phyloP scores from a whole-genome alignment of 306 rosid genomes.

The Fragaria iinumae region DNA sequence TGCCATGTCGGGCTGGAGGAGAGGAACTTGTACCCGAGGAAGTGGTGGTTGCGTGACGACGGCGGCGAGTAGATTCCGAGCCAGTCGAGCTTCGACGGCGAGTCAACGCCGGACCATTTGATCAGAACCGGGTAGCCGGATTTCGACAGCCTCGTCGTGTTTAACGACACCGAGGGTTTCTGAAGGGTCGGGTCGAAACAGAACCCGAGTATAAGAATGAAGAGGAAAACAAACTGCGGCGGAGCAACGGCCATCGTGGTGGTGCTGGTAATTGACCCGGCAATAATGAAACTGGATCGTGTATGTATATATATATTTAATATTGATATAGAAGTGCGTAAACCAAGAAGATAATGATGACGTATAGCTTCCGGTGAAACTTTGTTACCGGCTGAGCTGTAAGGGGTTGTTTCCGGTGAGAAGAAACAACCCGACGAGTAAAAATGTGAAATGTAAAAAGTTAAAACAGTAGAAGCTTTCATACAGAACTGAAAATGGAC shows the following conservation, averaged over 20 bases:
- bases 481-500: background rate
- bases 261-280: background rate
- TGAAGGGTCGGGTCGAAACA: slow-evolving; percentile 33
- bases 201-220: slow-evolving; percentile 5
- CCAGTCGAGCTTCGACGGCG: slow-evolving; percentile 78
- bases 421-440: background rate
- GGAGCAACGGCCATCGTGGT: slow-evolving; percentile 9
- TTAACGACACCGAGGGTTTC: slow-evolving; percentile 35
- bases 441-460: background rate
- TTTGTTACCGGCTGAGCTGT: too few species aligned
- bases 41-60: slow-evolving; percentile 46
- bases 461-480: background rate
- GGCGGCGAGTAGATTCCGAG: slow-evolving; percentile 83
- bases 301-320: background rate
- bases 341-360: background rate
- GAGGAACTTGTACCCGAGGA: slow-evolving; percentile 79
- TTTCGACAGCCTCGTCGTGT: slow-evolving; percentile 44
- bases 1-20: slow-evolving; percentile 49
- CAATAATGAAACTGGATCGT: background rate
- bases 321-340: background rate
- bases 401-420: background rate
- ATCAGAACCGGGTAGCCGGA: slow-evolving; percentile 58
- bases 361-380: background rate
- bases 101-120: slow-evolving; percentile 61
- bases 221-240: background rate